Base-by-base conservation (phyloP, 2,329 filamentous ascomycete genomes). In the Monosporascus sp. region DNA sequence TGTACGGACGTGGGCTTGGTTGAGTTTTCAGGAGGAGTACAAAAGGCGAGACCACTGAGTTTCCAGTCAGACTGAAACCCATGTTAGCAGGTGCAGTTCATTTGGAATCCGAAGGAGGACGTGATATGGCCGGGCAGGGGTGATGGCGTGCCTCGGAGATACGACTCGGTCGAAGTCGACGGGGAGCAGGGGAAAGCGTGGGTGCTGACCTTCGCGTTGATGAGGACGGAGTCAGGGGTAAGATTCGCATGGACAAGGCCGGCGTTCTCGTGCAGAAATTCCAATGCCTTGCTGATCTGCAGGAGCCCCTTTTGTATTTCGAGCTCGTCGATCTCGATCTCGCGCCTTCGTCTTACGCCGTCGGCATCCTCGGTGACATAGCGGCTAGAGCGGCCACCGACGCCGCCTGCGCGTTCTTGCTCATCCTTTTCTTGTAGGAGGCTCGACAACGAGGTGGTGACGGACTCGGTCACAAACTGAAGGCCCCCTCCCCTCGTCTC, bases 221-320 rank as follows among this genome's bases (percentile, higher is more conserved):
- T 85, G 60, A 96, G 87, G 59, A 99, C 85, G 18, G 92, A 89
- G 59, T 97, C 93, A 0, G 94, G 94, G 0, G 92, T 97, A 58
- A 99, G 72, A 67, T 99, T 99, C 48, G 89, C 90, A 71, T 99
- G 94, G 0, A 97, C 90, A 48, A 99, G 79, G 1, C 90, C 90
- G 9, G 93, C 93, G 67, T 93, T 96, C 67, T 97, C 93, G 67
- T 97, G 93, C 55, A 97, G 74, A 67, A 97, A 97, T 71, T 97
- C 93, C 31, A 97, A 77, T 3, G 92, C 93, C 69, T 97, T 97
- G 65, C 88, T 92, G 58, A 99, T 82, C 70, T 99, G 94, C 56
- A 97, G 74, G 57, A 99, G 71, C 0, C 94, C 94, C 72, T 99
- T 99, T 70, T 99, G 94, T 63, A 97, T 95, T 72, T 99, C 94